These are phyloP conservation scores for Suillus decipiens DNA, from an alignment of 768 basidiomycete species.

Conservation along the genomic window DNA sequence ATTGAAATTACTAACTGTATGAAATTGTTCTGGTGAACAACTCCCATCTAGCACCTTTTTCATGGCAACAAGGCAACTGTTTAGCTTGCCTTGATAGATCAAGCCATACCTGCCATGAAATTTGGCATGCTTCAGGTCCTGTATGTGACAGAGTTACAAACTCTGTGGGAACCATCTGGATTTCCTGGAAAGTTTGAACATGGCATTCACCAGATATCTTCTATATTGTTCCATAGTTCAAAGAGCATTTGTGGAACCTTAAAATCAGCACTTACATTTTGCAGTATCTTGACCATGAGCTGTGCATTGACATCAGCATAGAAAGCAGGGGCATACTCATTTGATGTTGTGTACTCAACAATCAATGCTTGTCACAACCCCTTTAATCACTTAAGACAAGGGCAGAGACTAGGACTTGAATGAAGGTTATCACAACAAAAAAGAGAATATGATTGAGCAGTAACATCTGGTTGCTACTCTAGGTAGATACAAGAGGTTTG, in stretches of 20 bases:
- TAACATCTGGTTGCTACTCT: no score
- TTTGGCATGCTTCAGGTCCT: constrained; percentile 15
- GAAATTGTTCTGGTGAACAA: constrained; percentile 8
- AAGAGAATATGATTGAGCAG: no score
- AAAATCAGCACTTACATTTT: constrained; percentile 20
- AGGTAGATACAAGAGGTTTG: no score
- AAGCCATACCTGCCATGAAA: constrained; percentile 24
- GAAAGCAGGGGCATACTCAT: not conserved
- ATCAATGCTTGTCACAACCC: no score
- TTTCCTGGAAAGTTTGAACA: constrained; percentile 23
- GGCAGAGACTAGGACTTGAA: no score
- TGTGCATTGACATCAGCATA: constrained; percentile 7
- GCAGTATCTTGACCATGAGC: constrained; percentile 25
- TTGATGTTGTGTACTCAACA: constrained; percentile 1
- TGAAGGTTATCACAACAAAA: no score
- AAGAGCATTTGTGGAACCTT: not conserved
- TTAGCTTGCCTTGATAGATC: constrained; percentile 22
- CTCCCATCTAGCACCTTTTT: constrained; percentile 16
- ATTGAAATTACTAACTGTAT: constrained; percentile 19
- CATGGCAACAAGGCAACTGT: constrained; percentile 30
- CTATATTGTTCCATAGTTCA: constrained; percentile 20
- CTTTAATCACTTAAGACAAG: no score
- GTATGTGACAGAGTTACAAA: constrained; percentile 12
- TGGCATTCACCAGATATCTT: constrained; percentile 18
- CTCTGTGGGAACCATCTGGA: constrained; percentile 22